These are phyloP conservation scores for Pichia sp. DNA, from an alignment of 1,139 yeast genomes.

Conservation along the genomic window DNA sequence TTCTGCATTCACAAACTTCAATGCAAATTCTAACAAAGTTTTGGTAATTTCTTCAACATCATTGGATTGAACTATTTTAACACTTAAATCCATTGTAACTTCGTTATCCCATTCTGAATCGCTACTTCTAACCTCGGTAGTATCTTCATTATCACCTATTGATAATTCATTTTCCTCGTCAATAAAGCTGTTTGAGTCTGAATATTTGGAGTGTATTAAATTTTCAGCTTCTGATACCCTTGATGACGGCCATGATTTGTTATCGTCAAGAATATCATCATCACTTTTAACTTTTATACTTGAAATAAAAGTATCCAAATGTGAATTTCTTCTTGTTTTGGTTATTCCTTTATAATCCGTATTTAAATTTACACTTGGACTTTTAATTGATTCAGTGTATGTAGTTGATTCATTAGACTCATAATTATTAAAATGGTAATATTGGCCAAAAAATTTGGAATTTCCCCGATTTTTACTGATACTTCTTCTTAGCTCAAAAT, in stretches of 20 bases:
- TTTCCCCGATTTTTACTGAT: neutral
- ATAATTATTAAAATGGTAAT: neutral
- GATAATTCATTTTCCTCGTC: neutral
- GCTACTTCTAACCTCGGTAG: neutral
- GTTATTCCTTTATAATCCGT: neutral
- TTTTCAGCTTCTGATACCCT: neutral
- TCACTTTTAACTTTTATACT: neutral
- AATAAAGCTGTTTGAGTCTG: neutral
- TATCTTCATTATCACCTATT: neutral
- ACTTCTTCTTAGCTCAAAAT: constrained; percentile 1
- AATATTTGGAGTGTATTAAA: neutral
- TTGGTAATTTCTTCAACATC: constrained; percentile 36
- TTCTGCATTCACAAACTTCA: constrained; percentile 28
- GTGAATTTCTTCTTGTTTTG: neutral
- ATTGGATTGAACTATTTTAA: constrained; percentile 44
- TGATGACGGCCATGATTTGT: neutral
- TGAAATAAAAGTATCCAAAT: neutral
- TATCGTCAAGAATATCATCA: neutral
- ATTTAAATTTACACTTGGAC: neutral
- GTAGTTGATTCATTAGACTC: neutral
- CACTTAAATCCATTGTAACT: constrained; percentile 38
- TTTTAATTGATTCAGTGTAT: neutral
- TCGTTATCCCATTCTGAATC: constrained; percentile 20
- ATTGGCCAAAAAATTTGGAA: neutral
- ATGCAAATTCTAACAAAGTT: constrained; percentile 38